phyloP scores from a whole-genome alignment of 2,329 filamentous ascomycete species.

The Xylariaceae sp. region DNA sequence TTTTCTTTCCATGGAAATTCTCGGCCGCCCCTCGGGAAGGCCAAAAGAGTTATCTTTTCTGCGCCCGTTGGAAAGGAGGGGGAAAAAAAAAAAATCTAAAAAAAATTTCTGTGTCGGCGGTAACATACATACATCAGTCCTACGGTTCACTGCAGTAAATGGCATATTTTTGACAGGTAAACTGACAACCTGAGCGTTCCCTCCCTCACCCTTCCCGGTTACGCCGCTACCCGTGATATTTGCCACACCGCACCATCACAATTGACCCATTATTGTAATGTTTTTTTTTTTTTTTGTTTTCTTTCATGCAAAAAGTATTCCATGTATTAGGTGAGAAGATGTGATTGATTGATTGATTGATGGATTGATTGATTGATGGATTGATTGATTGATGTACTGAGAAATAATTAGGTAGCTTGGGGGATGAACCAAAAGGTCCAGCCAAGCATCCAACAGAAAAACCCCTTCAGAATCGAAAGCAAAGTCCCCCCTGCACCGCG shows the following conservation, averaged over 20 bases:
- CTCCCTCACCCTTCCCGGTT: neutral
- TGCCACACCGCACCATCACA: conserved; percentile 1
- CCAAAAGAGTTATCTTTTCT: no score
- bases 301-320: no score
- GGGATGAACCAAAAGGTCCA: neutral
- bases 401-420: neutral
- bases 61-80: no score
- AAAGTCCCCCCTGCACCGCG: conserved; percentile 3
- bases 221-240: conserved; percentile 20
- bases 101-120: conserved; percentile 12
- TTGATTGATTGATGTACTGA: no score
- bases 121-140: conserved; percentile 17
- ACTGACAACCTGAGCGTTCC: neutral
- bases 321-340: no score
- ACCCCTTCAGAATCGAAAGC: neutral
- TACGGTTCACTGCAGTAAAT: conserved; percentile 22
- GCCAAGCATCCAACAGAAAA: conserved; percentile 1
- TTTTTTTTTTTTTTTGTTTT: no score
- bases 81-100: no score
- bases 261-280: no score
- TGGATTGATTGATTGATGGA: no score
- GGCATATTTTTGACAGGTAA: conserved; percentile 13
- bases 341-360: no score
- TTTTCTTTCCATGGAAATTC: neutral
- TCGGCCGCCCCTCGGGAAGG: conserved; percentile 21